Base-by-base conservation (phyloP, 129 eudicot genomes). In the Saussurea involucrata region DNA sequence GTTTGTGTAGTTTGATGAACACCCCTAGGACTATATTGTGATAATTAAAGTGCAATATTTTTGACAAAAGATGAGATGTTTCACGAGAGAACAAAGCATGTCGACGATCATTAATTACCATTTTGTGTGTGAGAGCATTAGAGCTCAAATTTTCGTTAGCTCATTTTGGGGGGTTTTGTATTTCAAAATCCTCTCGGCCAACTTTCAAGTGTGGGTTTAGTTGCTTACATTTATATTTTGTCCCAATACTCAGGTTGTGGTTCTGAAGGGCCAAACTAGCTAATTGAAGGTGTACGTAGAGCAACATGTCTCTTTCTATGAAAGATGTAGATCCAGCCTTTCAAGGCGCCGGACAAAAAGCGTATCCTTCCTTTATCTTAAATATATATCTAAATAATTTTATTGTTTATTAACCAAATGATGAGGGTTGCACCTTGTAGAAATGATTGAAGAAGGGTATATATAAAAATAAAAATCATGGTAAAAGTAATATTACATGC, bases 271-370 rank as follows among this genome's bases (percentile, higher is more conserved):
- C 66, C 80, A 66, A 78, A 71, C 63, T 74, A 78, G 68, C 63
- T 74, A 49, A 73, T 9, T 44, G 71, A 73, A 55, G 29, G n/a
- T n/a, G n/a, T n/a, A n/a, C 71, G 28, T n/a, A 40, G 25, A 63
- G 68, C 75, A 69, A 40, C 66, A 92, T 92, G 98, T 76, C 98
- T 85, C 87, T 87, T 85, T 83, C 98, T 69, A 72, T 83, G 83
- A 92, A 75, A 78, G 90, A 88, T 81, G 84, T 90, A 76, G 98
- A 92, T 81, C 90, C 96, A 77, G 94, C 96, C 77, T 90, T 92
- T 76, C 96, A 86, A 79, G 98, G 96, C 65, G 96, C 92, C 74
- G 98, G 98, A 32, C 98, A 90, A 77, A 90, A 88, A 85, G 88
- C 83, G 98, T 92, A 92, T 92, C 98, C 98, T 85, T 92, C 98